These are phyloP conservation scores for Ophiosphaerella herpotricha DNA, from an alignment of 2,329 filamentous ascomycete species.

Conservation along the genomic window DNA sequence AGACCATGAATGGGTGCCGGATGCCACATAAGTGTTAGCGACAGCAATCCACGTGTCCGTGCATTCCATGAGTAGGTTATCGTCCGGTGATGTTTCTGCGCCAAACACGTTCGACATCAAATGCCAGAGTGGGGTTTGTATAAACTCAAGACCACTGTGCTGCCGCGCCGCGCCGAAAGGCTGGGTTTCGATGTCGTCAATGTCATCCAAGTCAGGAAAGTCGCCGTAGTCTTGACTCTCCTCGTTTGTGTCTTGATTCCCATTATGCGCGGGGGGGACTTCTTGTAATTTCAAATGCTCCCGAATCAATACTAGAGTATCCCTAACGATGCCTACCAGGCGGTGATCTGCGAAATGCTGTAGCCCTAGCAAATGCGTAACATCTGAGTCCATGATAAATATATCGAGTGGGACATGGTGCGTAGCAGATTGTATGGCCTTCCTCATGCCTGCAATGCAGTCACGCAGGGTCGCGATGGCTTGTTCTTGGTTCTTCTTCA, in stretches of 20 bases:
- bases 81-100: slow-evolving; percentile 58
- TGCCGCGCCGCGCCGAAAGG: slow-evolving; percentile 1
- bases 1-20: slow-evolving; percentile 56
- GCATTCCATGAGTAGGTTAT: slow-evolving; percentile 56
- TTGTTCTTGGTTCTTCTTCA: slow-evolving; percentile 62
- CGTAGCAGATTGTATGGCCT: slow-evolving; percentile 51
- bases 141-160: slow-evolving; percentile 40
- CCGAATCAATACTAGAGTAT: slow-evolving; percentile 56
- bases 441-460: slow-evolving; percentile 56
- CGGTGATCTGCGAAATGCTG: slow-evolving; percentile 56
- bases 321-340: slow-evolving; percentile 52
- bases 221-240: slow-evolving; percentile 70
- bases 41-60: slow-evolving; percentile 61
- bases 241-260: slow-evolving; percentile 51
- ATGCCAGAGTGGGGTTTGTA: slow-evolving; percentile 57
- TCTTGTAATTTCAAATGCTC: slow-evolving; percentile 41
- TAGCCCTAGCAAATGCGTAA: slow-evolving; percentile 55
- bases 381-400: slow-evolving; percentile 51
- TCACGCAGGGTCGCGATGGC: slow-evolving; percentile 60
- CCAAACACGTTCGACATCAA: slow-evolving; percentile 67
- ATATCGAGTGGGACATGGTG: slow-evolving; percentile 48
- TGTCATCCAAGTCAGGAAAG: slow-evolving; percentile 59
- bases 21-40: slow-evolving; percentile 53
- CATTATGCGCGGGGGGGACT: slow-evolving; percentile 19
- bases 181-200: slow-evolving; percentile 36